Evolutionary conservation across 2,329 filamentous ascomycete species (phyloP).

Genomic region (Botrytis paeoniae): DNA sequence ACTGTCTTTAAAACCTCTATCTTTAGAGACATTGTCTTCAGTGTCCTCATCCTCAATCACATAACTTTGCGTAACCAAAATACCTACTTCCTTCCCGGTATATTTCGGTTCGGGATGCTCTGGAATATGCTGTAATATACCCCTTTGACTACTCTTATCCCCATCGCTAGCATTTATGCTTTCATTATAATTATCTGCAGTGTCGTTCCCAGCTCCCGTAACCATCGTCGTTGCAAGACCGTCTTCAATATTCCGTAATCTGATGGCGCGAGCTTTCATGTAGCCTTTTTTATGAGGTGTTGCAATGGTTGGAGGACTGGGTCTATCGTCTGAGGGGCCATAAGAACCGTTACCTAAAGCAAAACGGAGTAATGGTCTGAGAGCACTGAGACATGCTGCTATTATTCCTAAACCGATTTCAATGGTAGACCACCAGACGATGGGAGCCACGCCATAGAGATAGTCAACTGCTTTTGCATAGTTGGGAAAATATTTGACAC

Average conservation of each 20-base stretch:
- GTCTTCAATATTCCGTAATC: conserved; percentile 1
- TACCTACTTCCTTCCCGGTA: background rate
- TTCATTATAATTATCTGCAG: background rate
- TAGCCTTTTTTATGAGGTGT: conserved; percentile 1
- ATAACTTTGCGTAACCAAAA: conserved; percentile 8
- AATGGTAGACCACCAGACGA: conserved; percentile 12
- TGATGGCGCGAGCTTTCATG: conserved; percentile 5
- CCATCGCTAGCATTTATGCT: background rate
- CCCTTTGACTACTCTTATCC: conserved; percentile 11
- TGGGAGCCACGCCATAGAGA: conserved; percentile 13
- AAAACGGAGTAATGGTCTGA: background rate
- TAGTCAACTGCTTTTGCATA: conserved; percentile 6
- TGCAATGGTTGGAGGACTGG: background rate
- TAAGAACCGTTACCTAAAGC: background rate
- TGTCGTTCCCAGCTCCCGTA: background rate
- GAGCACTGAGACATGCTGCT: background rate
- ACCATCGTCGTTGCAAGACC: background rate
- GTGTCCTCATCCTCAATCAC: background rate
- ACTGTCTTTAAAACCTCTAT: background rate
- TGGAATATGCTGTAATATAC: background rate
- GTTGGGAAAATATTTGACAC: conserved; percentile 10
- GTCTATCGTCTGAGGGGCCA: background rate
- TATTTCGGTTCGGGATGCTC: too few relatives aligned
- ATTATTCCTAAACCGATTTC: conserved; percentile 7
- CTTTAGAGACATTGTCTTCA: background rate